Percentiles rank a stretch among this genome's conserved stretches.
Conservation (phyloP, 1,139 yeast species). For the Nakaseomyces nivariensis region DNA sequence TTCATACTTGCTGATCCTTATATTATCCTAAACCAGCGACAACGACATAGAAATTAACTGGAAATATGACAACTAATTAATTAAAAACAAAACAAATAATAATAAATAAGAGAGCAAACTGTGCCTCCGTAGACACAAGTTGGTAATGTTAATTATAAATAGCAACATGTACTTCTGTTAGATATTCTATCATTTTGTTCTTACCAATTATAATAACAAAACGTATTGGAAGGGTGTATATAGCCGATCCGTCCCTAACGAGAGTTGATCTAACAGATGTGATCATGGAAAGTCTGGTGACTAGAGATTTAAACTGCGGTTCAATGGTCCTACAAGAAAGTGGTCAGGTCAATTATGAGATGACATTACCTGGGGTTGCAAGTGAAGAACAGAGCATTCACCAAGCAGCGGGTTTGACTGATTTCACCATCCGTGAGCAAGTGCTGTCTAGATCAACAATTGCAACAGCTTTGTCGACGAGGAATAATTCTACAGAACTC, state of each 20-base stretch:
- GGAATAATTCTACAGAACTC: not conserved
- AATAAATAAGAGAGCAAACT: too few relatives aligned
- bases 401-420: not conserved
- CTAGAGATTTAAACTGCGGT: not conserved
- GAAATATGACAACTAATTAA: too few relatives aligned
- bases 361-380: not conserved
- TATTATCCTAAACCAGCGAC: too few relatives aligned
- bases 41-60: too few relatives aligned
- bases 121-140: too few relatives aligned
- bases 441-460: not conserved
- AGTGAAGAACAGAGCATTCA: not conserved
- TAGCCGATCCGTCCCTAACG: not conserved
- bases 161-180: too few relatives aligned
- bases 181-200: too few relatives aligned
- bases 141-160: too few relatives aligned
- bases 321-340: not conserved
- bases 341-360: not conserved
- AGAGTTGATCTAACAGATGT: not conserved
- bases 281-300: not conserved
- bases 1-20: too few relatives aligned
- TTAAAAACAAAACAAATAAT: too few relatives aligned
- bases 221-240: not conserved
- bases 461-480: not conserved
- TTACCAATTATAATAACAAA: too few relatives aligned
- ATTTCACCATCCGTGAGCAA: not conserved